Conservation (phyloP, 1,284 basidiomycete species). For the Hortiboletus rubellus region DNA sequence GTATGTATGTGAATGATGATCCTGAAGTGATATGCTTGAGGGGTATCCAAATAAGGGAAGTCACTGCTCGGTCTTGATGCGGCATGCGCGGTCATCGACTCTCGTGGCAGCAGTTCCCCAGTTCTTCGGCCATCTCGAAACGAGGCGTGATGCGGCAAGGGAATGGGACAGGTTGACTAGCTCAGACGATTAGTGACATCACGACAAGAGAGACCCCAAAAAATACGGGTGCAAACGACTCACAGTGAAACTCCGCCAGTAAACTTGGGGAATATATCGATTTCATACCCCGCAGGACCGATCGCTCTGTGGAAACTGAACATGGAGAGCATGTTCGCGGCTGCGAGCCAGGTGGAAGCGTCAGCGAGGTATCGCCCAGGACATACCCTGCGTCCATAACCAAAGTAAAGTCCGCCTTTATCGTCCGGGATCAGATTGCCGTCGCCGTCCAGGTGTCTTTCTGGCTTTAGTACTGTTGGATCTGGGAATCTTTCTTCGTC, state of each 20-base stretch:
- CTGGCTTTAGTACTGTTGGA: slow-evolving; percentile 24
- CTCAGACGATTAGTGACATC: background rate
- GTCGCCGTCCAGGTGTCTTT: slow-evolving; percentile 19
- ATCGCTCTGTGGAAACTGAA: slow-evolving; percentile 26
- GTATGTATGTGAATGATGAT: no score
- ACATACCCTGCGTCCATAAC: slow-evolving; percentile 26
- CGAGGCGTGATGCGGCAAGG: slow-evolving; percentile 25
- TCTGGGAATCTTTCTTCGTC: slow-evolving; percentile 28
- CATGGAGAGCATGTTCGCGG: slow-evolving; percentile 14
- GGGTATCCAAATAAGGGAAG: no score
- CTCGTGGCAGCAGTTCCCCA: background rate
- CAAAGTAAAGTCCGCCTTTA: slow-evolving; percentile 17
- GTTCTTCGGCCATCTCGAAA: slow-evolving; percentile 7
- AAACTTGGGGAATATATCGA: slow-evolving; percentile 25
- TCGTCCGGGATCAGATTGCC: slow-evolving; percentile 21
- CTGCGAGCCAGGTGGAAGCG: slow-evolving; percentile 22
- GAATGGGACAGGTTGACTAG: slow-evolving; percentile 21
- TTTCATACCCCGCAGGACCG: slow-evolving; percentile 26
- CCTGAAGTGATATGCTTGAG: no score
- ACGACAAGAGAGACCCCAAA: background rate
- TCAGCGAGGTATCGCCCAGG: slow-evolving; percentile 26
- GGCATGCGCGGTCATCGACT: no score
- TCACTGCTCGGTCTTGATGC: no score
- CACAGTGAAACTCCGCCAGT: slow-evolving; percentile 18
- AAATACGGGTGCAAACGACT: slow-evolving; percentile 1